Base-by-base conservation (phyloP, 2,329 filamentous ascomycete species). In the Atkinsonella hypoxylon region DNA sequence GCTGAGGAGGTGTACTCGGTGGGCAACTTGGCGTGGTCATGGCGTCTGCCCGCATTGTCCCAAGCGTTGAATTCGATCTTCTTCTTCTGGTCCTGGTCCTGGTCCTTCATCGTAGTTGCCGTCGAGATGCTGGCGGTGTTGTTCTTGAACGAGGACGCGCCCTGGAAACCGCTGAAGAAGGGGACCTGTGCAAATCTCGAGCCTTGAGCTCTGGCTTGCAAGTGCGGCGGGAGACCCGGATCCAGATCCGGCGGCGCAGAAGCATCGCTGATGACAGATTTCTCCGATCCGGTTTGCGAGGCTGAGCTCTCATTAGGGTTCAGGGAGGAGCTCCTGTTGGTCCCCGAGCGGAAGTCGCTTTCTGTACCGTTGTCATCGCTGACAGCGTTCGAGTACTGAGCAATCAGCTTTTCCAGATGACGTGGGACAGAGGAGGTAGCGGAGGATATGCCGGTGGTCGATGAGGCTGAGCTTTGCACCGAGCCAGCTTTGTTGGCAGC, bases 51-150 rank as follows among this genome's bases (percentile, higher is more conserved):
- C 4, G 39, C 49, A 1, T 57, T 17, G 10, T 64, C 64, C 64
- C 65, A 69, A 2, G 62, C 64, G 30, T 65, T 67, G 55, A 54
- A 67, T 5, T 20, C 0, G 42, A 31, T 0, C 9, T 53, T 50
- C 10, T 53, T 48, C 22, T 52, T 47, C 2, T 49, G 51, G 26
- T 57, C 53, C 1, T 53, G 49, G 26, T 52, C 48, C 2, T 49
- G 51, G 26, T 57, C 53, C 1, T 59, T 58, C 10, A 61, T 13
- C 1, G 63, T 65, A 0, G 62, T 64, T 7, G 64, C 64, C 1
- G 63, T 66, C 3, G 63, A 65, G 4, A 64, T 47, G 18, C 57
- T 64, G 2, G 42, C 30, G 1, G 51, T 3, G 26, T 20, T 36
- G n/a, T 5, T 26, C 11, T 12, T 36, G 10, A 49, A 49, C 18